A percentile compares a stretch with the other conserved stretches of the same genome.
Conservation (phyloP, 805 yeast genomes). For the Suhomyces tanzawaensis region DNA sequence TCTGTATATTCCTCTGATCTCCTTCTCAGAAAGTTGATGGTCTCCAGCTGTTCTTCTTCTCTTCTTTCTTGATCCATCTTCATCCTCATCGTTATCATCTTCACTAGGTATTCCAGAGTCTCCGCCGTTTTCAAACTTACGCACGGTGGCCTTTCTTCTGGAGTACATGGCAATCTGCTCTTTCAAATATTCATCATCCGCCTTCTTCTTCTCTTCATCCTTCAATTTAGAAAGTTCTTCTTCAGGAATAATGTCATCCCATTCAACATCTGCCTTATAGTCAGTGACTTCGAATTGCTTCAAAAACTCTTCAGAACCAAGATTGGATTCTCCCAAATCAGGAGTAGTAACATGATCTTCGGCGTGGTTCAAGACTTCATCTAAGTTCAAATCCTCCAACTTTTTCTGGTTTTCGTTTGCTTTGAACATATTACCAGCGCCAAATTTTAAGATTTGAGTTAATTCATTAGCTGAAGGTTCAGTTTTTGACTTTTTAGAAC, state of each 20-base stretch:
- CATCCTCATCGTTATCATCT: constrained; percentile 38
- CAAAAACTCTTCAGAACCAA: constrained; percentile 97
- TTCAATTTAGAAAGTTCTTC: constrained; percentile 86
- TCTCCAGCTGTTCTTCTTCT: constrained; percentile 33
- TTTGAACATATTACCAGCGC: constrained; percentile 98
- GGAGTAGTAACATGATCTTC: constrained; percentile 97
- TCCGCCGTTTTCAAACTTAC: constrained; percentile 43
- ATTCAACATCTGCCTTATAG: constrained; percentile 95
- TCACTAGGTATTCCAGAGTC: constrained; percentile 17
- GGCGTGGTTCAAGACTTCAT: constrained; percentile 93
- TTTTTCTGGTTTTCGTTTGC: constrained; percentile 94
- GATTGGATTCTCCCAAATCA: constrained; percentile 92
- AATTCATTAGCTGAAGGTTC: constrained; percentile 86
- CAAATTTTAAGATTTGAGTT: constrained; percentile 91
- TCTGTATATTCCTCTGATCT: constrained; percentile 80
- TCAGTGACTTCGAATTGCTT: constrained; percentile 98
- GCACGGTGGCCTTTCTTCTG: constrained; percentile 73
- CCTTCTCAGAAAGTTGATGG: constrained; percentile 73
- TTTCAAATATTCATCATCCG: constrained; percentile 82
- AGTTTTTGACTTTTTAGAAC: constrained; percentile 49
- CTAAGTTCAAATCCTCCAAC: constrained; percentile 90
- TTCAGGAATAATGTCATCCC: constrained; percentile 99
- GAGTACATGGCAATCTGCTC: constrained; percentile 87
- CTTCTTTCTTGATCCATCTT: constrained; percentile 26
- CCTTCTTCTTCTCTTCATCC: constrained; percentile 82